Evolutionary conservation across 768 basidiomycete species (phyloP), one percentile per base, ranked within the genome.

Genomic region (Suillus alpinus): DNA sequence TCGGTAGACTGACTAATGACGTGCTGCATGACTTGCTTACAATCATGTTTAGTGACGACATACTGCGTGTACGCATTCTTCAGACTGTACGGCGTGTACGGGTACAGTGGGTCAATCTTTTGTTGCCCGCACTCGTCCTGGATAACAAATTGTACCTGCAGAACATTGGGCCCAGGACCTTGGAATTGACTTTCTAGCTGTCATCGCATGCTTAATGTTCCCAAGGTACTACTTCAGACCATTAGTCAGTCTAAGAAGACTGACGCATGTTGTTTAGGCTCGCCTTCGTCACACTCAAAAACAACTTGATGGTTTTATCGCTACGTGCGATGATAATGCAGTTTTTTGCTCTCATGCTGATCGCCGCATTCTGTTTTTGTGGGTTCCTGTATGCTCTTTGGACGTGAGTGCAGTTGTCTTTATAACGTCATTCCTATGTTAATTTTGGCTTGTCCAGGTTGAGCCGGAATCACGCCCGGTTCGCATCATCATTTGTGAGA

Each of bases 311-410:
- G 84, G 89, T 92, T 23, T 79, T 93, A 26, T 88, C 91, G 7
- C 75, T 94, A 36, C 87, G 96, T 1, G 93, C 95, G 1, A 96
- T 98, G 95, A 86, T 98, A 60, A 80, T 88, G 63, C 94, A 98
- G 69, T 98, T 98, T 69, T 73, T 83, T 23, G 77, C 85, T n/a
- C 78, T 94, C 26, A 92, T 94, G 91, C 68, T 87, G 34, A 89
- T 94, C 18, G 93, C 94, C 5, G 86, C 84, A 1, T 95, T 94
- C 70, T 95, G 94, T 69, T 97, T 97, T 71, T 85, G 87, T 37
- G 95, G 95, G 3, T 98, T 98, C 73, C 73, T 94, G 49, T 98
- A 97, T 75, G 94, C 93, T 0, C 78, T 98, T 10, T 97, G 89
- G 89, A 97, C 94, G 85, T 94, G 76, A 70, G 94, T 86, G 2